Conservation (phyloP, 1,139 yeast species). For the Diutina siamensis region DNA sequence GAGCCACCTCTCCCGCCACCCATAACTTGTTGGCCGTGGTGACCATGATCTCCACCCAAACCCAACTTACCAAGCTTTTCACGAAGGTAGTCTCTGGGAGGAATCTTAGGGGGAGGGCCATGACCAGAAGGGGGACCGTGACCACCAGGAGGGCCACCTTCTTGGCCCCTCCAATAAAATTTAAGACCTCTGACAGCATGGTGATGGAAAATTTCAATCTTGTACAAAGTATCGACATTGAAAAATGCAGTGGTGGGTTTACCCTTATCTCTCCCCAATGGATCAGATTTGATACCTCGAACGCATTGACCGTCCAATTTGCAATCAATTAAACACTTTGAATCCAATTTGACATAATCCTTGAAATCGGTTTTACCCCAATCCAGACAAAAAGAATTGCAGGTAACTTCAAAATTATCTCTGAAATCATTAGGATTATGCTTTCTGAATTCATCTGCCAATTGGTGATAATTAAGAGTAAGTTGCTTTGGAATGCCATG, state of each 20-base stretch:
- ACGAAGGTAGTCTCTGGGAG: slow-evolving; percentile 33
- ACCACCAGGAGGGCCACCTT: not conserved
- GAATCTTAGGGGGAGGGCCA: slow-evolving; percentile 32
- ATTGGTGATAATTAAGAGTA: slow-evolving; percentile 35
- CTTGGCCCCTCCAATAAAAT: slow-evolving; percentile 12
- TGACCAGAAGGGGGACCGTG: not conserved
- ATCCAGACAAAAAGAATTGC: slow-evolving; percentile 35
- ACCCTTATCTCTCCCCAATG: slow-evolving; percentile 25
- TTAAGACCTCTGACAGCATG: slow-evolving; percentile 67
- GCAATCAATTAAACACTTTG: slow-evolving; percentile 16
- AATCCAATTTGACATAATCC: slow-evolving; percentile 9
- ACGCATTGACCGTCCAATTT: slow-evolving; percentile 31
- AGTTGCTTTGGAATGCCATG: slow-evolving; percentile 46
- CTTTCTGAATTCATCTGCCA: slow-evolving; percentile 25
- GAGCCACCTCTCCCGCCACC: not conserved
- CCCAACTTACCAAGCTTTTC: slow-evolving; percentile 15
- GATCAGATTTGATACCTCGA: slow-evolving; percentile 35
- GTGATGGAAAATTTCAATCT: slow-evolving; percentile 58
- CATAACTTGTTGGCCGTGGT: not conserved
- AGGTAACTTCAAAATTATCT: slow-evolving; percentile 35
- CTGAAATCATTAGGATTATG: slow-evolving; percentile 14
- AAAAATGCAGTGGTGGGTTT: slow-evolving; percentile 20
- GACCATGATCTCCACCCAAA: not conserved
- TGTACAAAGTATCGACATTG: slow-evolving; percentile 22
- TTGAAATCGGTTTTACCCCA: slow-evolving; percentile 21